Conservation (phyloP, 2,329 filamentous ascomycete species). For the Diplodia mutila region DNA sequence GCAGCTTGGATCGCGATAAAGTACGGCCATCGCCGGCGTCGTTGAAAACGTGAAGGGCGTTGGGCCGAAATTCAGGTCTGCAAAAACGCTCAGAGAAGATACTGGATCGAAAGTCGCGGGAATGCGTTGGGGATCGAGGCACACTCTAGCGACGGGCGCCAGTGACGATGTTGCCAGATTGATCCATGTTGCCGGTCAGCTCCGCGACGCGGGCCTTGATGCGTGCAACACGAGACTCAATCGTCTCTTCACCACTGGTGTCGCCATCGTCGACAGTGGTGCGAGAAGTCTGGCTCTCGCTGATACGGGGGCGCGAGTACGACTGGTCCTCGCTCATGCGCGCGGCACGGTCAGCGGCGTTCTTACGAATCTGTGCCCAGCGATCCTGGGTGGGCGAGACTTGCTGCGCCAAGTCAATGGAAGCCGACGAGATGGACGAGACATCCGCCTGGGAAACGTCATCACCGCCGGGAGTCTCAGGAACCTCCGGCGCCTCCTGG, state of each 20-base stretch:
- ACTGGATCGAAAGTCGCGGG: background rate
- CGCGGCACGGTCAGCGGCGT: constrained; percentile 80
- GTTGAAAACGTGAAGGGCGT: background rate
- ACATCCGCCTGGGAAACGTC: constrained; percentile 36
- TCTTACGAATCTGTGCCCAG: constrained; percentile 96
- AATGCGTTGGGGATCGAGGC: background rate
- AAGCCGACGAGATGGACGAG: constrained; percentile 43
- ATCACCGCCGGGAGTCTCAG: constrained; percentile 29
- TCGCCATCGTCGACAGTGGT: constrained; percentile 72
- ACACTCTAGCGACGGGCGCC: constrained; percentile 8
- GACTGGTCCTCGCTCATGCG: constrained; percentile 68
- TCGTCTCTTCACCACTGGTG: constrained; percentile 95
- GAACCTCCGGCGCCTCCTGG: constrained; percentile 27
- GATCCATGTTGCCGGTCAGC: constrained; percentile 78
- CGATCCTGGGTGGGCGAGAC: constrained; percentile 65
- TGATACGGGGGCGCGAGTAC: constrained; percentile 46
- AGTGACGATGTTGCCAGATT: constrained; percentile 24
- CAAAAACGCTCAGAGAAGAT: constrained; percentile 3
- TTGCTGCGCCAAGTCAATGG: constrained; percentile 42
- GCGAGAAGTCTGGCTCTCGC: constrained; percentile 59
- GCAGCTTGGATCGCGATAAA: background rate
- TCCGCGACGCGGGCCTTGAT: constrained; percentile 98
- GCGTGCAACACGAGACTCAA: constrained; percentile 92
- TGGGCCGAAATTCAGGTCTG: background rate
- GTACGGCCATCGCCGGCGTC: background rate